phyloP scores from a whole-genome alignment of 768 basidiomycete genomes.

The Tephrocybe sp. region DNA sequence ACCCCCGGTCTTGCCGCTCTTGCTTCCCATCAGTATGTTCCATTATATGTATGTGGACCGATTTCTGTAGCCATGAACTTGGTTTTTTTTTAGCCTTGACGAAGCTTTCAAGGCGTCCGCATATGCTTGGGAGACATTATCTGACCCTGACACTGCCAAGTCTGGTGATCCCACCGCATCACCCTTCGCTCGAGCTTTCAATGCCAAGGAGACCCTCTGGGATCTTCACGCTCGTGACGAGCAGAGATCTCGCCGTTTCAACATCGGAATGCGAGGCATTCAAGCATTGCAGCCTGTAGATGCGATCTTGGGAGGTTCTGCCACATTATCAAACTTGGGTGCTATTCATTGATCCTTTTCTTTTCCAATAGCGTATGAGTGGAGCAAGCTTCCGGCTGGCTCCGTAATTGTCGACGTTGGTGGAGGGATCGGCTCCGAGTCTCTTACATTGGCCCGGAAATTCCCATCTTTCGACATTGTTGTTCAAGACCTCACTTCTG shows the following conservation, averaged over 20 bases:
- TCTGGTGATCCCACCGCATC: constrained; percentile 25
- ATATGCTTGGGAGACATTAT: constrained; percentile 30
- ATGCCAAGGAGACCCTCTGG: constrained; percentile 24
- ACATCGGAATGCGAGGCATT: constrained; percentile 30
- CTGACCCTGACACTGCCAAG: constrained; percentile 23
- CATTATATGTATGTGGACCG: too few species aligned
- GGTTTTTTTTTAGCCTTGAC: constrained; percentile 23
- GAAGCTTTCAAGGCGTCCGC: constrained; percentile 30
- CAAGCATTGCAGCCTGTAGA: constrained; percentile 24
- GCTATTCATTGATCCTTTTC: neutral
- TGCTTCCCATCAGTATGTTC: constrained; percentile 22
- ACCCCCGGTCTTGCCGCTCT: constrained; percentile 26
- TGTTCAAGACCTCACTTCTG: constrained; percentile 26
- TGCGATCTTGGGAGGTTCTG: constrained; percentile 15
- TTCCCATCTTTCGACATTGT: constrained; percentile 30
- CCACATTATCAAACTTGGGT: neutral
- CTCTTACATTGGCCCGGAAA: constrained; percentile 26
- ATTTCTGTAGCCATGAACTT: neutral
- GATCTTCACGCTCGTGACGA: constrained; percentile 22
- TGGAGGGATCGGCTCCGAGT: constrained; percentile 31
- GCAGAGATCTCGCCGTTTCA: constrained; percentile 25
- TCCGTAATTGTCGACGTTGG: constrained; percentile 34
- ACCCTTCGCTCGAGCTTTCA: constrained; percentile 25
- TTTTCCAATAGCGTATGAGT: constrained; percentile 12
- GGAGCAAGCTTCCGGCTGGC: constrained; percentile 4